Evolutionary conservation across 306 rosid species (phyloP), one percentile per base, ranked within the genome.

Genomic region (Urtica urens): DNA sequence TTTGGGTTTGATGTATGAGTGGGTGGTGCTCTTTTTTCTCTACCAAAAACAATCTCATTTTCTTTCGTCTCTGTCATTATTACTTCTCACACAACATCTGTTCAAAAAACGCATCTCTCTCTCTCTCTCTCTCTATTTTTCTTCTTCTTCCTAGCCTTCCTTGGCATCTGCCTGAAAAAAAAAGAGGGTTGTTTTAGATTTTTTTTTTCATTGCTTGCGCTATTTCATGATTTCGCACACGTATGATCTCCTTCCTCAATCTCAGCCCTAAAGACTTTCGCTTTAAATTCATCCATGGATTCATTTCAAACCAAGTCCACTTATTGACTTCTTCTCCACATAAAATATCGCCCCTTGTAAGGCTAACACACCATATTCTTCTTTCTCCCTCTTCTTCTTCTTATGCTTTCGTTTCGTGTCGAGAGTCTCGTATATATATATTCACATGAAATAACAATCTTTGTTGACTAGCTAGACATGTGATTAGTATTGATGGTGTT

Each of bases 371-470:
- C n/a, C n/a, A n/a, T n/a, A n/a, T 57, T 20, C 55, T 26, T 62
- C 23, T 49, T 27, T 48, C 9, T 22, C 23, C 52, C 26, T 20
- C 34, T 29, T 46, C 15, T n/a, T 14, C 27, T 25, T 55, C 46
- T 41, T 60, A 62, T 61, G 54, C 64, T 46, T 70, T 53, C 25
- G 67, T 72, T 53, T 63, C 15, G 35, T 63, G 19, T 23, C 23
- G 49, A 7, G 27, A 2, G 49, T 57, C 27, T 21, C 12, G 3
- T 12, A 19, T 13, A 35, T 10, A 27, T 53, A 53, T 28, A 64
- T 10, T 52, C 72, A 71, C 82, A 76, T 76, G 64, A 76, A 76
- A 76, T 76, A 71, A 76, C 75, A 67, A 51, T 65, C 47, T 56
- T 9, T 12, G 14, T 9, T 12, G 18, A 6, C 13, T 46, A 30